phyloP scores from a whole-genome alignment of 2,329 filamentous ascomycete genomes.

The Parascedosporium putredinis region DNA sequence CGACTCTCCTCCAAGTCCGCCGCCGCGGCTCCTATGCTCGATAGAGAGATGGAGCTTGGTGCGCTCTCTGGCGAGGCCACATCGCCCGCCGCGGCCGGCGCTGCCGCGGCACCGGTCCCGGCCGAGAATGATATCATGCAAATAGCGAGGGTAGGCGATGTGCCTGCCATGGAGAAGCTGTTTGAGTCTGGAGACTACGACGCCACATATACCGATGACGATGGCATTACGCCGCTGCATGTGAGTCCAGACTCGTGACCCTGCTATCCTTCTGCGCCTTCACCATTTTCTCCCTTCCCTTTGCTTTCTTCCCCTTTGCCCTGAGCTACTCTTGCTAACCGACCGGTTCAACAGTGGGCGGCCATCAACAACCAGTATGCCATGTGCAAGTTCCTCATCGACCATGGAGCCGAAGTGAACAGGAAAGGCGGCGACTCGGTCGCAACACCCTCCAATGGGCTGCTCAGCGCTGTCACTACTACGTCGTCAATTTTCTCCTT shows the following conservation, averaged over 20 bases:
- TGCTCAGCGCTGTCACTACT: conserved; percentile 92
- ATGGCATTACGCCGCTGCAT: conserved; percentile 92
- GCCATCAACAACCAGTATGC: conserved; percentile 98
- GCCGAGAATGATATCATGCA: conserved; percentile 86
- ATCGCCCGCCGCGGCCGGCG: conserved; percentile 18
- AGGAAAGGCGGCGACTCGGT: conserved; percentile 90
- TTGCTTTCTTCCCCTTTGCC: conserved; percentile 1
- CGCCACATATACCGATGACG: conserved; percentile 74
- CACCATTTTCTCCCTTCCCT: background rate
- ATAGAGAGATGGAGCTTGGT: conserved; percentile 46
- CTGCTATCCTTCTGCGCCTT: background rate
- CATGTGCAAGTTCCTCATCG: conserved; percentile 91
- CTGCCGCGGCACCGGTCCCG: conserved; percentile 10
- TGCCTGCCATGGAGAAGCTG: conserved; percentile 76
- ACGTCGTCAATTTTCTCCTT: conserved; percentile 86
- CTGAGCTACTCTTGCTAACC: conserved; percentile 10
- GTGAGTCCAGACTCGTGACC: conserved; percentile 39
- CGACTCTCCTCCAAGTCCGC: conserved; percentile 46
- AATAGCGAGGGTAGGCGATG: conserved; percentile 77
- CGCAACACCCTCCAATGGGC: conserved; percentile 96
- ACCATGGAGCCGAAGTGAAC: conserved; percentile 78
- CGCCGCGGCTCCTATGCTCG: conserved; percentile 44
- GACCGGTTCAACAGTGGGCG: conserved; percentile 96
- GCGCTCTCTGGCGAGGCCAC: conserved; percentile 31
- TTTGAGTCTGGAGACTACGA: conserved; percentile 76